Evolutionary conservation across 202 grass and related monocot genomes (phyloP), one percentile per base, ranked within the genome.

Genomic region (Panicum hallii): DNA sequence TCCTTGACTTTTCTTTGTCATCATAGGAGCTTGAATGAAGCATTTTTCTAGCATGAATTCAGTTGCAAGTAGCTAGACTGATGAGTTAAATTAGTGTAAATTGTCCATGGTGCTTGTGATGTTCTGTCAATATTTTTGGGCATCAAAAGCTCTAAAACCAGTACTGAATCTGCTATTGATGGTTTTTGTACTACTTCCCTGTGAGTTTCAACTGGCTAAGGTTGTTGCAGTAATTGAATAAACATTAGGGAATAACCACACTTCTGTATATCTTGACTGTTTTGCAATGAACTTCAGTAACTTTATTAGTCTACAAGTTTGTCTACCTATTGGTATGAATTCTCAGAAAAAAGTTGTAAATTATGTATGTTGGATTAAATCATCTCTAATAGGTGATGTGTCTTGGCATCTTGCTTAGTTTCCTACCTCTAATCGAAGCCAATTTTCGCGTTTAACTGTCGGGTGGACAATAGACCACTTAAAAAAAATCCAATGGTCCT

Each of bases 341-440:
- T 50, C 12, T 11, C 14, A 40, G 49, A 17, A 64, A 74, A 83
- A 65, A 75, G 12, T 22, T 52, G 32, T 53, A 75, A 22, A 52
- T 83, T 36, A 6, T 44, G n/a, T 53, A 75, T 53, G 65, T 66
- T 11, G n/a, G 13, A 83, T 50, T 47, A 48, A 50, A 32, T 66
- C 3, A 5, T 66, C 38, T 42, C 30, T 53, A 58, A 32, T 65
- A 30, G 30, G 41, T 17, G 44, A 30, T 63, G 28, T 13, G 62
- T 82, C 44, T 82, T 73, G 19, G 11, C 19, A 83, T 83, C 70
- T 83, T 73, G 8, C 32, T 83, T 72, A 23, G 20, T 41, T n/a
- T 54, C 47, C 78, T 80, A 54, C 34, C 53, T 53, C 32, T 65
- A 19, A 41, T 52, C 23, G n/a, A 15, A 17, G 30, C 30, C 42